Evolutionary conservation across 177 flowering plant species (phyloP), one percentile per base, ranked within the genome.

Genomic region (Tripterygium wilfordii): DNA sequence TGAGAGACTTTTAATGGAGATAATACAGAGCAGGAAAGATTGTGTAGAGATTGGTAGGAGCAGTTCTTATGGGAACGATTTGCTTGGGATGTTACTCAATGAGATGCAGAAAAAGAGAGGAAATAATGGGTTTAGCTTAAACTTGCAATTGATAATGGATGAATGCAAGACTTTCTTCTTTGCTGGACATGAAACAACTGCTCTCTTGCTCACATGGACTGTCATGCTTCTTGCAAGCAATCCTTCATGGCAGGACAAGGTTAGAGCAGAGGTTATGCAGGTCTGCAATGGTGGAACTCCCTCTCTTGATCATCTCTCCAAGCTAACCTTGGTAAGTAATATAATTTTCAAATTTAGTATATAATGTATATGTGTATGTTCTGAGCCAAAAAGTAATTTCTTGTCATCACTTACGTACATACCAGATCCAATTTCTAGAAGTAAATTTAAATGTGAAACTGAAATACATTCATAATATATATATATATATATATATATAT

Each of bases 81-180:
- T 94, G 13, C 60, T 94, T 4, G 97, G 99, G 2, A 71, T 89
- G 76, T 58, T 94, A 8, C 63, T 94, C 4, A 58, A 77, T 17
- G 95, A 85, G 67, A 78, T 77, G 71, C 82, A 78, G 57, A 85
- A 75, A 39, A 81, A 74, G 42, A 68, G 60, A 42, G 49, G 13
- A 10, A 54, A 19, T 1, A 54, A 42, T 23, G 83, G 75, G 3
- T 73, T 78, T 22, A 68, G 66, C 60, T 49, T 79, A 26, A 78
- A 75, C 46, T 57, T 78, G 22, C 88, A 89, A 42, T 10, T 86
- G 22, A 72, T 94, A 6, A 89, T 89, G 96, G 97, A 94, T 51
- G 99, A 94, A 55, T 83, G 88, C 74, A 94, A 94, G 65, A 94
- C 99, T 2, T 89, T 94, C 71, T 86, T 86, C 68, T 92, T 89